Percentiles rank a stretch among this genome's conserved stretches.
Conservation (phyloP, 139 green algal species). For the Picochlorum sp. region DNA sequence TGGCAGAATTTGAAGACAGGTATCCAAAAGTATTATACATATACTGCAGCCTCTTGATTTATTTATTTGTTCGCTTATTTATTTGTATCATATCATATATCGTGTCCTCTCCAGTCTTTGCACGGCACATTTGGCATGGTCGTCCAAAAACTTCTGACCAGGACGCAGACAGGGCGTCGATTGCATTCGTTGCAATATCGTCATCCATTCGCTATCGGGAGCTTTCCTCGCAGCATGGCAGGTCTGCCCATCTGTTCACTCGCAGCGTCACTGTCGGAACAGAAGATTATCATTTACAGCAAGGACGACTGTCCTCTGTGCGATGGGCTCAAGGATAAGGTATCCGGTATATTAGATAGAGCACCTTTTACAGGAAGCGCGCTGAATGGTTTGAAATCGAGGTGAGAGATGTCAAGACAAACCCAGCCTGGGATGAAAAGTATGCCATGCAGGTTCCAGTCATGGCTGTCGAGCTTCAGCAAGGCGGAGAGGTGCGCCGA, state of each 20-base stretch:
- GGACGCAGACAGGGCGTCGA: too few species aligned
- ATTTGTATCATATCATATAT: too few species aligned
- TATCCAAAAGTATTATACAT: constrained; percentile 9
- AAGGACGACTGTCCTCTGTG: constrained; percentile 50
- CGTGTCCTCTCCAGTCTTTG: too few species aligned
- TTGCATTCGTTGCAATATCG: too few species aligned
- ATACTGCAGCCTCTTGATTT: constrained; percentile 6
- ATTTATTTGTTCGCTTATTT: too few species aligned
- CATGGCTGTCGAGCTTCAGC: constrained; percentile 20
- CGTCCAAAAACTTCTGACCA: too few species aligned
- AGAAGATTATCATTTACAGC: constrained; percentile 45
- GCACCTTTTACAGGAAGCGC: constrained; percentile 35
- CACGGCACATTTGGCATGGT: too few species aligned
- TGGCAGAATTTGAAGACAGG: constrained; percentile 7
- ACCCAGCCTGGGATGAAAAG: constrained; percentile 26
- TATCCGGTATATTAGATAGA: constrained; percentile 35
- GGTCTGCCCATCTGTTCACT: not conserved
- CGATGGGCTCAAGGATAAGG: constrained; percentile 39
- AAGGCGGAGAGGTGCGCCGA: not conserved
- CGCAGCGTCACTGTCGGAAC: not conserved
- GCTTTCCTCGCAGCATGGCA: not conserved
- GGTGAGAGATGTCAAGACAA: constrained; percentile 36
- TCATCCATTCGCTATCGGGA: too few species aligned
- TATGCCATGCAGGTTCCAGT: constrained; percentile 37
- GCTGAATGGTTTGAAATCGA: constrained; percentile 30